Conservation (phyloP, 257 asterid genomes). For the Fraxinus cuspidata region DNA sequence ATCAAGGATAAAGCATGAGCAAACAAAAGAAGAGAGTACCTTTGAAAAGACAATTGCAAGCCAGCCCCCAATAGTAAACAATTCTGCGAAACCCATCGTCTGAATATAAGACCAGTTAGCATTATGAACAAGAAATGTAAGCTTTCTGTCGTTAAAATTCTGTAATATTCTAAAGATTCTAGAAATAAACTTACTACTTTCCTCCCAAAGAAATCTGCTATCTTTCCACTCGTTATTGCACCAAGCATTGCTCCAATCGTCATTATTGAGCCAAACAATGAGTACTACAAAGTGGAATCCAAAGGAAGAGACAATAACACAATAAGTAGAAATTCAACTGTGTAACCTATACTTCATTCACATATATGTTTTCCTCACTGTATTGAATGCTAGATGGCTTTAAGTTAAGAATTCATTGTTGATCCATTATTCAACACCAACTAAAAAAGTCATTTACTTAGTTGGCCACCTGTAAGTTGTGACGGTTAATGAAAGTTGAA, state of each 20-base stretch:
- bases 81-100: conserved; percentile 81
- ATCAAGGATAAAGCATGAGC: not conserved
- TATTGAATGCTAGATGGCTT: not conserved
- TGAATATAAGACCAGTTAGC: conserved; percentile 34
- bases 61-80: conserved; percentile 73
- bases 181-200: conserved; percentile 57
- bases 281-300: conserved; percentile 51
- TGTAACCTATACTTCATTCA: not conserved
- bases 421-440: not conserved
- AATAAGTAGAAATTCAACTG: not conserved
- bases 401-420: not conserved
- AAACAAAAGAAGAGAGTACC: conserved; percentile 40
- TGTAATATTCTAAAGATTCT: conserved; percentile 6
- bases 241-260: conserved; percentile 93
- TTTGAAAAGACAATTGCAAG: conserved; percentile 62
- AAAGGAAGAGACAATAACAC: not conserved
- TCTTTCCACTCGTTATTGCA: conserved; percentile 77
- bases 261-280: conserved; percentile 82
- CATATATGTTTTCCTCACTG: not conserved
- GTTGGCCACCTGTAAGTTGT: not conserved
- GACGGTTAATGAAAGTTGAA: not conserved
- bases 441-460: not conserved
- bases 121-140: conserved; percentile 3
- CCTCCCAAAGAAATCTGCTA: conserved; percentile 81
- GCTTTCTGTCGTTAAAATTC: not conserved